phyloP scores from a whole-genome alignment of 345 rosid species.

The Orychophragmus violaceus region DNA sequence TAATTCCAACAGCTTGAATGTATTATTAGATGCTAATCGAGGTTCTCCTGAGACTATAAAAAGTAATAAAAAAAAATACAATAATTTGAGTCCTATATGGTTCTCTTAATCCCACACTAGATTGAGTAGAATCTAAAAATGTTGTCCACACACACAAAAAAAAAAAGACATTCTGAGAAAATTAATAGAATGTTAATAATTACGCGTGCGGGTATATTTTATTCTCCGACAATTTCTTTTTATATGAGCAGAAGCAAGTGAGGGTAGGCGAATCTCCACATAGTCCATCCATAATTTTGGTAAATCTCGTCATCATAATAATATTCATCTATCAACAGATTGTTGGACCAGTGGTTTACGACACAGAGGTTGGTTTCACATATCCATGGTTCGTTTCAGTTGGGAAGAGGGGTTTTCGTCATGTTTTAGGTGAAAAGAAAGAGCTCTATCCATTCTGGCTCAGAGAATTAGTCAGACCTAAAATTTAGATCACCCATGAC shows the following conservation, averaged over 20 bases:
- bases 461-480: too few relatives aligned
- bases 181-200: neutral
- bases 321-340: too few relatives aligned
- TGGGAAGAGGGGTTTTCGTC: too few relatives aligned
- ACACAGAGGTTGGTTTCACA: too few relatives aligned
- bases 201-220: constrained; percentile 22
- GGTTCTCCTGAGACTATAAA: neutral
- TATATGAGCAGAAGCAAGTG: neutral
- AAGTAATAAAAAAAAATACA: too few relatives aligned
- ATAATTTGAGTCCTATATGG: neutral
- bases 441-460: too few relatives aligned
- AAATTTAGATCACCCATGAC: too few relatives aligned
- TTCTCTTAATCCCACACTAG: neutral
- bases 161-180: neutral
- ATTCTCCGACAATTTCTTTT: neutral
- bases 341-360: too few relatives aligned
- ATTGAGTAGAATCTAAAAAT: neutral
- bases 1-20: neutral
- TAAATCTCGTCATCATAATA: constrained; percentile 3
- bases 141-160: neutral
- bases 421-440: too few relatives aligned
- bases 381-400: too few relatives aligned
- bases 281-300: neutral
- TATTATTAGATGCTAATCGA: neutral
- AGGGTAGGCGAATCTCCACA: constrained; percentile 26